Base-by-base conservation (phyloP, 2,329 filamentous ascomycete genomes). In the Ophiosphaerella korrae region DNA sequence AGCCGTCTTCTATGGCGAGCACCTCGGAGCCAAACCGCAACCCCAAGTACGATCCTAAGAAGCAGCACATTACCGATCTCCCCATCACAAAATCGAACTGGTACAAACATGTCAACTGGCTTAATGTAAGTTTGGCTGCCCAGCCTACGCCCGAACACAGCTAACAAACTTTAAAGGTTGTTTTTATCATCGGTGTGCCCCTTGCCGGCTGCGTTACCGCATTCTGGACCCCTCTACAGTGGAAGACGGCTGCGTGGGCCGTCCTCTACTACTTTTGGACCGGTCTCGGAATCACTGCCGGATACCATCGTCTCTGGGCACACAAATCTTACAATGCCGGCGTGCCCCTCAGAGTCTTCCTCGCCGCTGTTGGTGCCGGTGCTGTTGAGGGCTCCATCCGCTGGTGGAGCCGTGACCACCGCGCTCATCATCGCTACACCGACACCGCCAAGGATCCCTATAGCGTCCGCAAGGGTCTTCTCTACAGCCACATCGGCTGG, bases 91-190 rank as follows among this genome's bases (percentile, higher is more conserved):
- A 82, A 77, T 77, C 81, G 61, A 96, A 96, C 80, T 94, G 90
- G 90, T 87, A 92, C 78, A 88, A 93, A 78, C 92, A 96, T 72
- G 83, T 96, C 80, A 92, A 96, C 82, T 96, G 92, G 91, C 83
- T 96, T 63, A 96, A 96, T 75, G 87, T 90, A 65, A 82, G 68
- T 43, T 29, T 43, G 4, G 5, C 11, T 8, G 5, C 8, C 8
- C 2, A 6, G 3, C 3, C 23, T 29, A 2, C 6, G 26, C 26
- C 11, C 11, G 26, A 2, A 16, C 23, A 23, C 13, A 5, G 23
- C 66, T 68, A 53, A 70, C 58, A 42, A 2, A 1, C 1, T 13
- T 7, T 90, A 60, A 92, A 96, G 78, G 86, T 89, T 55, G 84
- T 80, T 61, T 84, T 96, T 74, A 93, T 96, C 74, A 76, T 95